These are phyloP conservation scores for Purpureocillium takamizusanense DNA, from an alignment of 2,329 filamentous ascomycete genomes.

Conservation along the genomic window DNA sequence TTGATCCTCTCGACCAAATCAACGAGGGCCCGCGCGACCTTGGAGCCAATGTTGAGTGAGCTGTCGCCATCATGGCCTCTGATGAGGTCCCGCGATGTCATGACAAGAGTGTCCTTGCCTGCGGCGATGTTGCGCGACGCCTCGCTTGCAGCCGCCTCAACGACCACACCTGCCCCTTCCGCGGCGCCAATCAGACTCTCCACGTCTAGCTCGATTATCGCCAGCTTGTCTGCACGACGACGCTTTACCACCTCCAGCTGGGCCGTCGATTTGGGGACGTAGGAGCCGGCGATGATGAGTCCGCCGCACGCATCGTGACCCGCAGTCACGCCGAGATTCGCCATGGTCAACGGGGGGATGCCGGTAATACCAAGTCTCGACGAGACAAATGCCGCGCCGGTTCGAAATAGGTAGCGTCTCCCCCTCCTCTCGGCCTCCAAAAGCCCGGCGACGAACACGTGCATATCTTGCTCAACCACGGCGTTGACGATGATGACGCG, in stretches of 20 bases:
- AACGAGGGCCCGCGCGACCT: constrained; percentile 42
- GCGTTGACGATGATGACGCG: constrained; percentile 44
- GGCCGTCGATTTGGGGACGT: constrained; percentile 48
- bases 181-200: constrained; percentile 19
- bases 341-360: constrained; percentile 37
- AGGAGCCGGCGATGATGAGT: constrained; percentile 44
- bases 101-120: constrained; percentile 44
- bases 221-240: constrained; percentile 26
- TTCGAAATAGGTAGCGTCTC: constrained; percentile 26
- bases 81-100: constrained; percentile 46
- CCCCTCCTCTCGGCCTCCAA: constrained; percentile 23
- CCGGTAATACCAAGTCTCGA: constrained; percentile 39
- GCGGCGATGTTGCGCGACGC: constrained; percentile 18
- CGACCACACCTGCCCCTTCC: constrained; percentile 17
- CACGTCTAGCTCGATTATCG: constrained; percentile 36
- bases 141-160: constrained; percentile 21
- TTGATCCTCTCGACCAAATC: constrained; percentile 33
- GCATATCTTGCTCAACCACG: constrained; percentile 43
- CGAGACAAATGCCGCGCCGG: constrained; percentile 30
- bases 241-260: constrained; percentile 35
- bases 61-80: constrained; percentile 30
- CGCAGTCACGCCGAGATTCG: constrained; percentile 26
- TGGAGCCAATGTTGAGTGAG: constrained; percentile 40
- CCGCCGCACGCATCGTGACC: constrained; percentile 25
- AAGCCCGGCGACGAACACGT: constrained; percentile 42